Base-by-base conservation (phyloP, 176 grass and related monocot genomes). In the Secale cereale region DNA sequence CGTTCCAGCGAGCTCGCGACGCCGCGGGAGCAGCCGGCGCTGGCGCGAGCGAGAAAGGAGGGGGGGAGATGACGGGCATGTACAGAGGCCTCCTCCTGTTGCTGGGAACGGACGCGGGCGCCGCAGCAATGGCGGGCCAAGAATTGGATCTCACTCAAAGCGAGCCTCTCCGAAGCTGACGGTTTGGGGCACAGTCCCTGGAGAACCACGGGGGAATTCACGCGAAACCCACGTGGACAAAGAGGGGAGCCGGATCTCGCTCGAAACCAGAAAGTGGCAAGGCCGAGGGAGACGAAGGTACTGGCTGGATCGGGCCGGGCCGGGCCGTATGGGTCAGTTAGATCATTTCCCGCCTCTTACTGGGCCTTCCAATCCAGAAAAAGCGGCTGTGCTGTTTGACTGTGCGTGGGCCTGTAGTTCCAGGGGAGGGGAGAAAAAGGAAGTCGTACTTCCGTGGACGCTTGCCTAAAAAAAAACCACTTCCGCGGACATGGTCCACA, bases 61-160 rank as follows among this genome's bases (percentile, higher is more conserved):
- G 74, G 78, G 45, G 16, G 31, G 12, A 2, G 4, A 73, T 7
- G 6, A 73, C 4, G 43, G 74, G 32, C 84, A 87, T 87, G 67
- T 27, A 36, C 6, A 90, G 22, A 16, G 12, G 23, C 62, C 1
- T 40, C 59, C 1, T 46, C 74, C 71, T 54, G 39, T 82, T 67
- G 56, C 43, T 45, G 65, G 11, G 15, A 57, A 66, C 65, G 45
- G 4, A 46, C 41, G 12, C 1, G 11, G 36, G 11, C 66, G 19
- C 33, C 20, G 66, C 36, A 4, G 71, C 71, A 74, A 74, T 74
- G 71, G 71, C 41, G 25, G 15, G 17, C 14, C 33, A 67, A 79
- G 27, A 37, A 73, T 35, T 74, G 59, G 89, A 79, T 87, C 75
- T 78, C 84, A 87, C 88, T 83, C 84, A 87, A 87, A 87, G 80